These are phyloP conservation scores for Ulota crispa DNA, from an alignment of 225 moss, liverwort and hornwort species.

Conservation along the genomic window DNA sequence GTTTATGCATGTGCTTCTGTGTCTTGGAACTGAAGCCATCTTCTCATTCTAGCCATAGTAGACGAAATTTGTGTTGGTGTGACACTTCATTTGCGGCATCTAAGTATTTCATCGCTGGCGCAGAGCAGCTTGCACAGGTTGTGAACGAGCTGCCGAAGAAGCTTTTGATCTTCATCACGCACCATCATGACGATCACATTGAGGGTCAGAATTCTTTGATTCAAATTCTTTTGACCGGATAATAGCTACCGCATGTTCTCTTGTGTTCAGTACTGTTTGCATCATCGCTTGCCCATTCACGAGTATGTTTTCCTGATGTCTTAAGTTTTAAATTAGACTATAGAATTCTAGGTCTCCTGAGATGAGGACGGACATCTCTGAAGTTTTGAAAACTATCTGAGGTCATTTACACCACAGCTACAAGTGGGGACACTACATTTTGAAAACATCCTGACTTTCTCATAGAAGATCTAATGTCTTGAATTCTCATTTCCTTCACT, in stretches of 20 bases:
- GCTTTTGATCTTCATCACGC: slow-evolving; percentile 85
- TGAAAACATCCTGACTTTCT: slow-evolving; percentile 4
- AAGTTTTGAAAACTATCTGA: not conserved
- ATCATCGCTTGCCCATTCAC: not conserved
- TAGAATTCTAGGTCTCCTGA: not conserved
- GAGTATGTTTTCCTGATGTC: not conserved
- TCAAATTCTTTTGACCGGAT: not conserved
- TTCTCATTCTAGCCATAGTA: slow-evolving; percentile 1
- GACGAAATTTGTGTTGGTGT: slow-evolving; percentile 23
- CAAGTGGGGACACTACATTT: not conserved
- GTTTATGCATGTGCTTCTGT: not conserved
- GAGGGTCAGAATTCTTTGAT: slow-evolving; percentile 62
- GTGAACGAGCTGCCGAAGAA: slow-evolving; percentile 78
- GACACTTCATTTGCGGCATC: slow-evolving; percentile 28
- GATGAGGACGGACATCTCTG: slow-evolving; percentile 13
- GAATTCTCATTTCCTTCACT: not conserved
- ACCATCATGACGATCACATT: slow-evolving; percentile 87
- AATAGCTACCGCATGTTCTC: slow-evolving; percentile 1
- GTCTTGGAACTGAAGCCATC: slow-evolving; percentile 5
- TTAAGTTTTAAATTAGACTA: not conserved
- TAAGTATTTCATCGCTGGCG: slow-evolving; percentile 56
- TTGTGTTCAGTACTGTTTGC: slow-evolving; percentile 1
- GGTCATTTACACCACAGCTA: not conserved
- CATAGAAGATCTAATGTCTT: not conserved
- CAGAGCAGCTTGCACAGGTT: slow-evolving; percentile 89